These are phyloP conservation scores for Penicillium sp. DNA, from an alignment of 2,329 filamentous ascomycete species.

Conservation along the genomic window DNA sequence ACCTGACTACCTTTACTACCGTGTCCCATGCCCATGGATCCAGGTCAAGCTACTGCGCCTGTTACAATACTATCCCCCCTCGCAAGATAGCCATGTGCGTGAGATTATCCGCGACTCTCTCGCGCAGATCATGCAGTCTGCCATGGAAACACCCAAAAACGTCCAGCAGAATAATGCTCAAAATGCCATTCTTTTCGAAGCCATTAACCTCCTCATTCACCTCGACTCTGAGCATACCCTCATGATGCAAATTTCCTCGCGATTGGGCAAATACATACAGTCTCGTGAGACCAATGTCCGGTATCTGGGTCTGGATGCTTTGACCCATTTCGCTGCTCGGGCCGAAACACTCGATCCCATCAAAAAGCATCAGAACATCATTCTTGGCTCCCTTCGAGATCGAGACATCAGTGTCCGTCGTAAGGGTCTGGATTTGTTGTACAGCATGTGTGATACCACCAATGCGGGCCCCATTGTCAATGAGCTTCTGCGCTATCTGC, in stretches of 20 bases:
- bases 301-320: conserved; percentile 92
- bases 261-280: conserved; percentile 92
- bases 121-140: conserved; percentile 86
- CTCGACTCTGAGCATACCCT: conserved; percentile 91
- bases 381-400: conserved; percentile 90
- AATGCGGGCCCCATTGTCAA: conserved; percentile 93
- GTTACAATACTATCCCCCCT: conserved; percentile 94
- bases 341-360: conserved; percentile 95
- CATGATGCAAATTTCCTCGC: conserved; percentile 93
- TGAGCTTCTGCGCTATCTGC: conserved; percentile 90
- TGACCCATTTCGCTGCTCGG: conserved; percentile 95
- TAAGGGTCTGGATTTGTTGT: conserved; percentile 92
- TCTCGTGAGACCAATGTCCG: conserved; percentile 96
- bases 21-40: conserved; percentile 98
- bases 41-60: conserved; percentile 91
- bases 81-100: conserved; percentile 88
- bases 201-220: conserved; percentile 97
- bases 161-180: conserved; percentile 99
- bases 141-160: conserved; percentile 94
- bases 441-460: conserved; percentile 99
- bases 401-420: conserved; percentile 95
- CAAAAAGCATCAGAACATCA: conserved; percentile 96
- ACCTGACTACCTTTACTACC: conserved; percentile 95
- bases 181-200: conserved; percentile 96
- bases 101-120: conserved; percentile 90